Conservation (phyloP, 2,329 filamentous ascomycete species). For the Beauveria sp. region DNA sequence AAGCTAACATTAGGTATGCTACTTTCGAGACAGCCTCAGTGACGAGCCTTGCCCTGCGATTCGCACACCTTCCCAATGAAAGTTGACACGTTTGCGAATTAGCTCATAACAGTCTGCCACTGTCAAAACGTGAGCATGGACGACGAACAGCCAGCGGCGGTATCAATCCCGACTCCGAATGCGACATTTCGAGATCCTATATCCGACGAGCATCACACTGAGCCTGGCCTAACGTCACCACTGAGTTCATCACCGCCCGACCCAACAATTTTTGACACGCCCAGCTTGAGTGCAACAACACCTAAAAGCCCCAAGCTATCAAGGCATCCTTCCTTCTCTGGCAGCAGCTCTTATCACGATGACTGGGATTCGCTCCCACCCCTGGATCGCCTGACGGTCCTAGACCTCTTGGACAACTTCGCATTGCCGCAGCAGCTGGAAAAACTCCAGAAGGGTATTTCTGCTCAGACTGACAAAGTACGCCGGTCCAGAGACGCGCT, state of each 20-base stretch:
- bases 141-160: slow-evolving; percentile 9
- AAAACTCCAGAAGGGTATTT: slow-evolving; percentile 76
- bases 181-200: slow-evolving; percentile 30
- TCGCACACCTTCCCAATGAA: neutral
- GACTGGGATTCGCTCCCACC: slow-evolving; percentile 84
- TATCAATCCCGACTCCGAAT: slow-evolving; percentile 21
- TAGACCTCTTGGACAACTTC: slow-evolving; percentile 92
- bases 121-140: slow-evolving; percentile 19
- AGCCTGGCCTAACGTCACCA: slow-evolving; percentile 34
- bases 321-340: slow-evolving; percentile 74
- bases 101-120: neutral
- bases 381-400: slow-evolving; percentile 80
- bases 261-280: slow-evolving; percentile 39
- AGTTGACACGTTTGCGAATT: neutral
- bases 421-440: slow-evolving; percentile 85
- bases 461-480: slow-evolving; percentile 77
- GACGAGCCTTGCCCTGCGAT: neutral
- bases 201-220: slow-evolving; percentile 32
- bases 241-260: slow-evolving; percentile 37
- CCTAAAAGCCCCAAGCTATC: slow-evolving; percentile 54
- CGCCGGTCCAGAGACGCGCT: slow-evolving; percentile 74
- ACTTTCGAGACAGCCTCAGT: neutral
- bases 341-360: slow-evolving; percentile 76
- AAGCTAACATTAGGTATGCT: neutral
- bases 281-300: slow-evolving; percentile 39